phyloP scores from a whole-genome alignment of 2,329 filamentous ascomycete genomes.

The Coniochaeta prunicola region DNA sequence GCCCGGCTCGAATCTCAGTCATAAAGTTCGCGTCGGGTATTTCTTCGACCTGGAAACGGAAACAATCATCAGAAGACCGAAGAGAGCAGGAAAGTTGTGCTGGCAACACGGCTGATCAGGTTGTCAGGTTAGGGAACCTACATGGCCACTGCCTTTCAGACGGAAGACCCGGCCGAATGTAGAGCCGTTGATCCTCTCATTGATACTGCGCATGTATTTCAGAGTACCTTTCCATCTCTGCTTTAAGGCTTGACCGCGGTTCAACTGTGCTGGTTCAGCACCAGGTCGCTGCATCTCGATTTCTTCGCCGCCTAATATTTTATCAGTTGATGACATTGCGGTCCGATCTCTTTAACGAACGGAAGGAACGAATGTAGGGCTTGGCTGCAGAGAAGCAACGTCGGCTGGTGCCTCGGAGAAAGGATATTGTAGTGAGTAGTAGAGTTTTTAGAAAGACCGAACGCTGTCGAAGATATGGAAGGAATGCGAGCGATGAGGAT shows the following conservation, averaged over 20 bases:
- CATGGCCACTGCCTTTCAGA: conserved; percentile 62
- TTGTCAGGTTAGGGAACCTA: conserved; percentile 28
- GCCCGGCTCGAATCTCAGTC: conserved; percentile 69
- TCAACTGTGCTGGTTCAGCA: not conserved
- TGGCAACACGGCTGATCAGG: not conserved
- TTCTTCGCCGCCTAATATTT: not conserved
- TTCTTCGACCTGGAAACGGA: conserved; percentile 30
- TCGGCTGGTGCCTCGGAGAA: not conserved
- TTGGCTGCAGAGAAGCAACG: not conserved
- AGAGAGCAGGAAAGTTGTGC: not conserved
- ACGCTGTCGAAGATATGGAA: not conserved
- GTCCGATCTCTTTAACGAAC: not conserved
- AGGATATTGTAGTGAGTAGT: not conserved
- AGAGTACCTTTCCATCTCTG: not conserved
- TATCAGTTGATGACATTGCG: not conserved
- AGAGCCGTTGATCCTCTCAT: conserved; percentile 30
- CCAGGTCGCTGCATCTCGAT: not conserved
- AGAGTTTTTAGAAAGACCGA: not conserved
- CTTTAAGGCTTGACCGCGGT: not conserved
- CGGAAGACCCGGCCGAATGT: conserved; percentile 55
- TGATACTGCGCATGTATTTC: conserved; percentile 19
- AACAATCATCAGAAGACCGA: not conserved
- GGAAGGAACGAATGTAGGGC: not conserved
- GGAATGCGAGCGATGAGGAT: not conserved
- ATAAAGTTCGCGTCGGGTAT: conserved; percentile 65